Evolutionary conservation across 768 basidiomycete species (phyloP).

Genomic region (Tephrocybe sp.): DNA sequence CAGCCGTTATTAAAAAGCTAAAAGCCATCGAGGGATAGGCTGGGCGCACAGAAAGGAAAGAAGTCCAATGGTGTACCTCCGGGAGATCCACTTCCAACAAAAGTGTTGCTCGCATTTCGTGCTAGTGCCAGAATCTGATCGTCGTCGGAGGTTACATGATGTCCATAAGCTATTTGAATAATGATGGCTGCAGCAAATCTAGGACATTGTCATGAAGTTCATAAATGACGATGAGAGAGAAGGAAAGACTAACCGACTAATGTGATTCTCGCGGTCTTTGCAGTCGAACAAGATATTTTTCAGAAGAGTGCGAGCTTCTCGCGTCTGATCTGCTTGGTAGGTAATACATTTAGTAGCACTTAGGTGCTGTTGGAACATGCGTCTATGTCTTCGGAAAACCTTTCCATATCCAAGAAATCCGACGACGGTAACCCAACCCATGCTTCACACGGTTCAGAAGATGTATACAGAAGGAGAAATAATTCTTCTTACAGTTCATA

Average conservation of each 20-base stretch:
- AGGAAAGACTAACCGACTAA: conserved; percentile 23
- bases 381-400: neutral
- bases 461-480: too few relatives aligned
- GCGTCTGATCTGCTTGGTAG: conserved; percentile 22
- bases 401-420: too few relatives aligned
- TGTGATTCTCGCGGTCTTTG: conserved; percentile 21
- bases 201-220: neutral
- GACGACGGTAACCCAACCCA: too few relatives aligned
- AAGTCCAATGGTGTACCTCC: conserved; percentile 14
- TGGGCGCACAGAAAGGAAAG: conserved; percentile 26
- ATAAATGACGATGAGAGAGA: neutral
- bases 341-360: conserved; percentile 15
- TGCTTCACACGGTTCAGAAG: too few relatives aligned
- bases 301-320: conserved; percentile 28
- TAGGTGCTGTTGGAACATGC: conserved; percentile 16
- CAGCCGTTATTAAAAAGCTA: too few relatives aligned
- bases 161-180: conserved; percentile 29
- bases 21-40: too few relatives aligned
- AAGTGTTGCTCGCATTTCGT: conserved; percentile 25
- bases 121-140: conserved; percentile 36
- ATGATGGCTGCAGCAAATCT: conserved; percentile 18
- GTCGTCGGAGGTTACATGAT: conserved; percentile 26
- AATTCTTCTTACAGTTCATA: conserved; percentile 10
- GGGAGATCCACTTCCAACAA: conserved; percentile 22
- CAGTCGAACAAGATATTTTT: conserved; percentile 24